A percentile compares a stretch with the other conserved stretches of the same genome.
These are phyloP conservation scores for Dispira parvispora DNA, from an alignment of 192 early-diverging fungal genomes.

Conservation along the genomic window DNA sequence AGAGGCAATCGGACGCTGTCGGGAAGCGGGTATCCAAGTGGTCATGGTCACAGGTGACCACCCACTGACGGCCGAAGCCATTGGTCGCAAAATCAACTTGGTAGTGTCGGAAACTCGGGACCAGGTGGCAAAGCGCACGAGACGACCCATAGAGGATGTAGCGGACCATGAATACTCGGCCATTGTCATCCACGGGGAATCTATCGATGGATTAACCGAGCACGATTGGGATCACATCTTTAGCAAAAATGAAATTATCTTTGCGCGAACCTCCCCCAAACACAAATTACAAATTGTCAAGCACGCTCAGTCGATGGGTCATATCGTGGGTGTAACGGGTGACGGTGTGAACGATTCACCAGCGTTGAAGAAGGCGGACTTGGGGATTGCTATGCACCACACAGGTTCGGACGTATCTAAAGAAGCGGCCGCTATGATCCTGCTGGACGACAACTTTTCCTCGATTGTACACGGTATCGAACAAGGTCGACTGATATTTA, in stretches of 20 bases:
- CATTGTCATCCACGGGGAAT: conserved; percentile 86
- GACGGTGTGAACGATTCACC: conserved; percentile 96
- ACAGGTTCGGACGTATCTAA: conserved; percentile 93
- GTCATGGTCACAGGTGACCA: conserved; percentile 99
- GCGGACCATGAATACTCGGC: conserved; percentile 71
- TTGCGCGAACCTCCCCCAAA: conserved; percentile 89
- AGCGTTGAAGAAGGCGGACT: conserved; percentile 88
- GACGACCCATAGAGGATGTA: conserved; percentile 37
- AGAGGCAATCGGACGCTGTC: conserved; percentile 88
- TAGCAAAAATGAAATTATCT: conserved; percentile 87
- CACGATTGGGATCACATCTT: conserved; percentile 88
- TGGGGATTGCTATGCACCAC: conserved; percentile 95
- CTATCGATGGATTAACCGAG: conserved; percentile 61
- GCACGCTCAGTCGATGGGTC: conserved; percentile 74
- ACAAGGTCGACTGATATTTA: conserved; percentile 89
- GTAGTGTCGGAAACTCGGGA: conserved; percentile 78
- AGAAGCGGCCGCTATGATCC: conserved; percentile 91
- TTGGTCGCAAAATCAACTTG: conserved; percentile 92
- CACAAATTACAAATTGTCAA: conserved; percentile 97
- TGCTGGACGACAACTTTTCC: conserved; percentile 97
- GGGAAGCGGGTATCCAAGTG: conserved; percentile 84
- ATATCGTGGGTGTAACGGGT: conserved; percentile 95
- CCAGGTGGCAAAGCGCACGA: conserved; percentile 49
- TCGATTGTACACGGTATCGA: conserved; percentile 82
- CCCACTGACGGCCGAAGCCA: conserved; percentile 89